A percentile compares a stretch with the other conserved stretches of the same genome.
Conservation (phyloP, 495 filamentous ascomycete species). For the Achaetomiella virescens region DNA sequence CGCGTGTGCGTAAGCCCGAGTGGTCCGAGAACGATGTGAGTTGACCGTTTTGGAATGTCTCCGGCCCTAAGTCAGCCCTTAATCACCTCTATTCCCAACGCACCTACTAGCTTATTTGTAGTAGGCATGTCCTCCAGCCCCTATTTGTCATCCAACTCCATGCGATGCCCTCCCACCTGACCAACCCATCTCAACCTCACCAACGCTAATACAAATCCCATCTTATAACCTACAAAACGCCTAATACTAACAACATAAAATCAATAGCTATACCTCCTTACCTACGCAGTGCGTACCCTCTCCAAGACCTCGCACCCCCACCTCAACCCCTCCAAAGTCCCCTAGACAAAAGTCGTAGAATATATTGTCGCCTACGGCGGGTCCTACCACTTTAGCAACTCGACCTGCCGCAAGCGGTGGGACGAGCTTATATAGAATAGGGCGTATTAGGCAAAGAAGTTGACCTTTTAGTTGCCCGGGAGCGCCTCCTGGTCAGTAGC, state of each 20-base stretch:
- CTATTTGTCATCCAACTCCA: too few relatives aligned
- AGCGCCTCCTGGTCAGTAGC: conserved; percentile 59
- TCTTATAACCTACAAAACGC: too few relatives aligned
- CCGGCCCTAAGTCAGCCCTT: too few relatives aligned
- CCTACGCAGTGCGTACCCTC: not conserved
- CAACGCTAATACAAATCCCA: too few relatives aligned
- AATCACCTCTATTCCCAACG: too few relatives aligned
- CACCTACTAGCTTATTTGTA: too few relatives aligned
- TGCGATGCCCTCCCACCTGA: too few relatives aligned
- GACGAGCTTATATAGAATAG: too few relatives aligned
- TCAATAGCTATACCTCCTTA: not conserved
- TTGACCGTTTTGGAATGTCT: too few relatives aligned
- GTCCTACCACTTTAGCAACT: conserved; percentile 76
- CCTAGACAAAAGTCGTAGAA: conserved; percentile 77
- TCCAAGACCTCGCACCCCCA: conserved; percentile 24
- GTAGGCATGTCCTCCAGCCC: too few relatives aligned
- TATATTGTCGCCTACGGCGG: conserved; percentile 67
- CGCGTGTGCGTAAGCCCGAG: conserved; percentile 69
- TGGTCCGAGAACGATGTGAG: conserved; percentile 76
- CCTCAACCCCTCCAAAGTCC: conserved; percentile 46
- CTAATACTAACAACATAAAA: conserved; percentile 26
- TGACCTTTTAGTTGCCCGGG: conserved; percentile 63
- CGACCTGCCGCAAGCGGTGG: conserved; percentile 86
- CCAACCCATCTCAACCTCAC: too few relatives aligned
- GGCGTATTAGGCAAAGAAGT: conserved; percentile 74